Evolutionary conservation across 1,284 basidiomycete species (phyloP), one percentile per base, ranked within the genome.

Genomic region (Marasmius tenuissimus): DNA sequence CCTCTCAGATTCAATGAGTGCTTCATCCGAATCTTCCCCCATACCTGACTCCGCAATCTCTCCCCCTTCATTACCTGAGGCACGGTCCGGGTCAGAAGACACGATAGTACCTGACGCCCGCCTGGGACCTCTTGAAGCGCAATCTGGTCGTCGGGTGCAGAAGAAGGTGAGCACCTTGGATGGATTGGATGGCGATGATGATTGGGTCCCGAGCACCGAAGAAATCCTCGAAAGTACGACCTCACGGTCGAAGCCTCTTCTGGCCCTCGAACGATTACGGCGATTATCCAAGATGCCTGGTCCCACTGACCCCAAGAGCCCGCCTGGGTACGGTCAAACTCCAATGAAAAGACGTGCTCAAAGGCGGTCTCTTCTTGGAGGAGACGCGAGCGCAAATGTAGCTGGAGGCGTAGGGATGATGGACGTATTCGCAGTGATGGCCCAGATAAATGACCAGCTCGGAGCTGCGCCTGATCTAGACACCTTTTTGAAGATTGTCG

Each of bases 361-460:
- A 40, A 70, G 71, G 11, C 49, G 42, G n/a, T 49, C 51, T 63
- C 67, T 39, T 70, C 65, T 27, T 58, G 69, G 54, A 61, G 68
- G 18, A 62, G 63, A 20, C 63, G 65, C 12, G 70, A 67, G 3
- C 10, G 69, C 69, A 12, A 58, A 47, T 10, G 8, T 20, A 47
- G 11, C 61, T 27, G 61, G 75, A 35, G 76, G 78, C 14, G 82
- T 85, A 0, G 89, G 88, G 8, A 89, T 90, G 75, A 87, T 94
- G 85, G 91, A 94, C 69, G 83, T 93, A 1, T 91, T 94, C 65
- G 86, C 89, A 0, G 86, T 95, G 7, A 85, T 95, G 68, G 83
- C 85, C 34, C 92, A 96, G 73, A 91, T 94, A 70, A 94, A 94
- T 72, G 91, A 95, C 65, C 93, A 96, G 73, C 82, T 95, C 5